Conservation (phyloP, 169 alveolate species). For the Plasmodium gaboni region DNA sequence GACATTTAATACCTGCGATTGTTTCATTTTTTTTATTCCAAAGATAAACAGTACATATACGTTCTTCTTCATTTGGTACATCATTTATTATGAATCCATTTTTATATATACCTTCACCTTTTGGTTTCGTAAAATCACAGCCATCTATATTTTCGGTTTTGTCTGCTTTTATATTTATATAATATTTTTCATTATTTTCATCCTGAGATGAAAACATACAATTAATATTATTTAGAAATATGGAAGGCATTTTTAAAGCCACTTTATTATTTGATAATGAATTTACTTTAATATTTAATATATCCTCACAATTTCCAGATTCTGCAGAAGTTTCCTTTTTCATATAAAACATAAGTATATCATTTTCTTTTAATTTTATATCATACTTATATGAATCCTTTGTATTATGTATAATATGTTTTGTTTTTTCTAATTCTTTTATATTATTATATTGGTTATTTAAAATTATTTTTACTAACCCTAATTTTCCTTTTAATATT, state of each 20-base stretch:
- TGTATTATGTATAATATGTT: not conserved
- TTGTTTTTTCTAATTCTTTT: not conserved
- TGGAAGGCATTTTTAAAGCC: slow-evolving; percentile 19
- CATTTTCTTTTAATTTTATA: slow-evolving; percentile 20
- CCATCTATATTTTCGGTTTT: slow-evolving; percentile 58
- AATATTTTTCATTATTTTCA: not conserved
- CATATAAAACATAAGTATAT: slow-evolving; percentile 9
- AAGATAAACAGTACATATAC: slow-evolving; percentile 44
- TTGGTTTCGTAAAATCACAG: slow-evolving; percentile 57
- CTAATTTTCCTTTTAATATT: slow-evolving; percentile 33
- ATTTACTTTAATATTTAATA: slow-evolving; percentile 13
- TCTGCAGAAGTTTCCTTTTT: not conserved
- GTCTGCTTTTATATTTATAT: slow-evolving; percentile 2
- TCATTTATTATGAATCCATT: slow-evolving; percentile 29
- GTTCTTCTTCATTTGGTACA: slow-evolving; percentile 10
- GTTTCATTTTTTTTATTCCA: slow-evolving; percentile 5
- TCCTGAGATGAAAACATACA: not conserved
- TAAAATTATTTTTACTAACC: slow-evolving; percentile 52
- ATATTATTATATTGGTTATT: not conserved
- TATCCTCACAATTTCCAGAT: not conserved
- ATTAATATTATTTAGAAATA: slow-evolving; percentile 2
- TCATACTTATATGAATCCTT: not conserved
- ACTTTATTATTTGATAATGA: not conserved
- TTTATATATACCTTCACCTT: slow-evolving; percentile 36
- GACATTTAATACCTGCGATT: slow-evolving; percentile 48